phyloP scores from a whole-genome alignment of 2,329 filamentous ascomycete genomes.

The Trichoderma guizhouense region DNA sequence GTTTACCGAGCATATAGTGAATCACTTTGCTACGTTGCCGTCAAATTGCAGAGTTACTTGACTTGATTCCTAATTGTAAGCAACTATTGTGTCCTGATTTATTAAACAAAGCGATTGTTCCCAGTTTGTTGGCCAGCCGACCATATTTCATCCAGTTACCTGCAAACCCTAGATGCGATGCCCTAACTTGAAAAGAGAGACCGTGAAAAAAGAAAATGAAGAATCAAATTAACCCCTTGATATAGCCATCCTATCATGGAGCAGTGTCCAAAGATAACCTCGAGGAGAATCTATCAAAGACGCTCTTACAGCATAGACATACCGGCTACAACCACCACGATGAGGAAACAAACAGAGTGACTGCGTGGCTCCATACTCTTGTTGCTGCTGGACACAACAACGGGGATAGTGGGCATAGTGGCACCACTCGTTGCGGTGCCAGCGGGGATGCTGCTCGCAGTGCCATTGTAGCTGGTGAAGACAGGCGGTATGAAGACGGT shows the following conservation, averaged over 20 bases:
- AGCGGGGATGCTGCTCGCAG: slow-evolving; percentile 23
- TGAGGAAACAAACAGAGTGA: slow-evolving; percentile 33
- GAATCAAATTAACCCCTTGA: neutral
- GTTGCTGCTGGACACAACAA: slow-evolving; percentile 31
- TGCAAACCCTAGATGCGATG: neutral
- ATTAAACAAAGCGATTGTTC: neutral
- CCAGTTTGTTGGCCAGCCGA: neutral
- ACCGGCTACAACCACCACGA: slow-evolving; percentile 36
- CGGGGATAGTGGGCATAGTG: slow-evolving; percentile 23
- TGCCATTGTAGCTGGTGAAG: slow-evolving; percentile 31
- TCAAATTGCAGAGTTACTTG: neutral
- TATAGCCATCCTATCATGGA: neutral
- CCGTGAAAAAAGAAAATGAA: neutral
- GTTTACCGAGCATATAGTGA: neutral
- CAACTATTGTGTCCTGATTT: neutral
- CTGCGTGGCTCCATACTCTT: slow-evolving; percentile 33
- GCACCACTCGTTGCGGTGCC: slow-evolving; percentile 27
- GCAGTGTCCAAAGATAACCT: neutral
- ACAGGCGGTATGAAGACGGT: slow-evolving; percentile 31
- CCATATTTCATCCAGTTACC: slow-evolving; percentile 8
- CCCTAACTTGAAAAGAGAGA: neutral
- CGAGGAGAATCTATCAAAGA: neutral
- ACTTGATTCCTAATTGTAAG: neutral
- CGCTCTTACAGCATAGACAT: slow-evolving; percentile 33
- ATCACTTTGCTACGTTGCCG: neutral